Evolutionary conservation across 441 rosid genomes (phyloP).

Genomic region (Cnidoscolus chayamansa): DNA sequence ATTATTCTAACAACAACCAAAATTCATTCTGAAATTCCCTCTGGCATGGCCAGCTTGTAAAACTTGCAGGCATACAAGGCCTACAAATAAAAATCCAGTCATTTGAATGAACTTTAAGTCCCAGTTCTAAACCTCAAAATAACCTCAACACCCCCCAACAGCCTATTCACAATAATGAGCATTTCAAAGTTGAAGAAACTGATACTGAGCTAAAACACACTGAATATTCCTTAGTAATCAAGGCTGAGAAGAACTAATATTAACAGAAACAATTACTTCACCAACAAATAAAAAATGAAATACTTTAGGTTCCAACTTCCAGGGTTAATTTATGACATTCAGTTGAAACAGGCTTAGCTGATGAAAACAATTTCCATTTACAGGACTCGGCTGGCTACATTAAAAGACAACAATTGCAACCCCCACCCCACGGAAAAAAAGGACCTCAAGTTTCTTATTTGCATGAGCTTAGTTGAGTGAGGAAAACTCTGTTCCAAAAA

Average conservation of each 20-base stretch:
- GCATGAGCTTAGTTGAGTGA: slow-evolving; percentile 13
- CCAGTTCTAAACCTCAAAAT: not conserved
- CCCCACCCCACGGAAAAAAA: not conserved
- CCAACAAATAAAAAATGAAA: not conserved
- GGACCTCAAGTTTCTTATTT: slow-evolving; percentile 1
- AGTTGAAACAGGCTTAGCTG: slow-evolving; percentile 6
- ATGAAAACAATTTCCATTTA: slow-evolving; percentile 1
- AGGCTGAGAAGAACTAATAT: not conserved
- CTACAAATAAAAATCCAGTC: not conserved
- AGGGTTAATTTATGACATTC: not conserved
- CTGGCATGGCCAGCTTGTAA: not conserved
- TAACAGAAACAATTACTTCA: not conserved
- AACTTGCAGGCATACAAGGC: not conserved
- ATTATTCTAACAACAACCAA: not conserved
- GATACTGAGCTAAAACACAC: not conserved
- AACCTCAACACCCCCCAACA: not conserved
- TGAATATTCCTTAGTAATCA: not conserved
- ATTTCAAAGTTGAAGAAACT: not conserved
- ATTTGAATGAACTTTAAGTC: not conserved
- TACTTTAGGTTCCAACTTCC: not conserved
- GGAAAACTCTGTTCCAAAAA: not conserved
- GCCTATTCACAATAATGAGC: not conserved
- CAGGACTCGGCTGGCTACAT: not conserved
- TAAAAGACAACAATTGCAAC: not conserved
- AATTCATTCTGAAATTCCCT: not conserved